Percentiles rank a stretch among this genome's conserved stretches.
These are phyloP conservation scores for Byssothecium circinans DNA, from an alignment of 2,329 filamentous ascomycete species.

Conservation along the genomic window DNA sequence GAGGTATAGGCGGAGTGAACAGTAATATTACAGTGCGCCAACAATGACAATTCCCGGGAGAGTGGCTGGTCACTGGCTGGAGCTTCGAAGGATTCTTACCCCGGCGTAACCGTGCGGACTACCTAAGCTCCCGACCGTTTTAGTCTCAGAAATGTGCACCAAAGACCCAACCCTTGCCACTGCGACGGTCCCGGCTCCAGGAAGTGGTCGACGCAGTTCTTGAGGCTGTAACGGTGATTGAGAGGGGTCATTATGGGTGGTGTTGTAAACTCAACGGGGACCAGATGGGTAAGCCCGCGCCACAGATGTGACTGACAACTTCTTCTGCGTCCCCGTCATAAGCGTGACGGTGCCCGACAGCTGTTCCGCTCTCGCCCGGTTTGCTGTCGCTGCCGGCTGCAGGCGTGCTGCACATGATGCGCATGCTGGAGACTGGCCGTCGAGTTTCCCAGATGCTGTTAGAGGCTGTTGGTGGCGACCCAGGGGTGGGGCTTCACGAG, in stretches of 20 bases:
- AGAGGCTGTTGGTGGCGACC: slow-evolving; percentile 13
- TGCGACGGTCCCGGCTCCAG: slow-evolving; percentile 28
- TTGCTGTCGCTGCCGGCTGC: slow-evolving; percentile 7
- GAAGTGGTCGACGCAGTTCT: slow-evolving; percentile 22
- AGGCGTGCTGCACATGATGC: slow-evolving; percentile 8
- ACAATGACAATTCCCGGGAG: slow-evolving; percentile 39
- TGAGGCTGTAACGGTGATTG: slow-evolving; percentile 12
- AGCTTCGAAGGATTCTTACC: slow-evolving; percentile 43
- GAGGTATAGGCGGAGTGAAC: slow-evolving; percentile 33
- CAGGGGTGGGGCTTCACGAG: not conserved
- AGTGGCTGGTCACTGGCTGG: slow-evolving; percentile 40
- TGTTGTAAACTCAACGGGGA: not conserved
- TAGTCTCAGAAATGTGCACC: slow-evolving; percentile 34
- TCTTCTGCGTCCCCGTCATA: not conserved
- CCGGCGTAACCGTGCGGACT: slow-evolving; percentile 31
- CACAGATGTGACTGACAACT: not conserved
- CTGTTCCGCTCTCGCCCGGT: not conserved
- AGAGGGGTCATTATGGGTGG: slow-evolving; percentile 7
- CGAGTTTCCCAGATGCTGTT: slow-evolving; percentile 5
- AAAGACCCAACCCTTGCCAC: slow-evolving; percentile 25
- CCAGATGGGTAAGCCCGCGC: not conserved
- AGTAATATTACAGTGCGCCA: slow-evolving; percentile 34
- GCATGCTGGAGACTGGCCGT: slow-evolving; percentile 4
- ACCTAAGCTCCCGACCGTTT: slow-evolving; percentile 43
- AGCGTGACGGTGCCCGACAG: not conserved